These are phyloP conservation scores for Cymbopogon flexuosus DNA, from an alignment of 202 grass and related monocot genomes.

Conservation along the genomic window DNA sequence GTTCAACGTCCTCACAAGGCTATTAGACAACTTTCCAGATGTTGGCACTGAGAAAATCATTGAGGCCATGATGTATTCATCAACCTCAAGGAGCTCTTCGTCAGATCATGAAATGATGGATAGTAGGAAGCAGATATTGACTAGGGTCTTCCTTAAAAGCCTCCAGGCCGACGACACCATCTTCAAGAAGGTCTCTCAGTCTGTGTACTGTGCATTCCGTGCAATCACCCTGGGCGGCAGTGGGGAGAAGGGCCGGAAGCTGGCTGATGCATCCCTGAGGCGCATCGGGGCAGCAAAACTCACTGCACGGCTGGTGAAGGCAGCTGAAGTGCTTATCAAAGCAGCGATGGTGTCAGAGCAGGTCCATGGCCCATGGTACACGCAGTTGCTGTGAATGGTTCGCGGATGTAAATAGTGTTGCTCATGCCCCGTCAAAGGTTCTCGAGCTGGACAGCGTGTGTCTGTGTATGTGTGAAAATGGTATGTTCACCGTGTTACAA, in stretches of 20 bases:
- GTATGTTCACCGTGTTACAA: background rate
- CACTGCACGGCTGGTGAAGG: slow-evolving; percentile 45
- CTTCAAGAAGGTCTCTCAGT: slow-evolving; percentile 62
- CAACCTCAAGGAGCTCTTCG: background rate
- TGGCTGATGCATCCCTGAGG: slow-evolving; percentile 48
- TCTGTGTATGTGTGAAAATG: slow-evolving; percentile 8
- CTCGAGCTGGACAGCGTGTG: background rate
- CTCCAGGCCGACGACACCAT: slow-evolving; percentile 58
- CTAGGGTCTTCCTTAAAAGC: slow-evolving; percentile 72
- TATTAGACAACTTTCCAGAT: slow-evolving; percentile 56
- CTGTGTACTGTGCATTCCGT: slow-evolving; percentile 65
- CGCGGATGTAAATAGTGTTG: background rate
- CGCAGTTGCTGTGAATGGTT: slow-evolving; percentile 33
- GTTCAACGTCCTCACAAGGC: slow-evolving; percentile 41
- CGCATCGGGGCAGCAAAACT: slow-evolving; percentile 53
- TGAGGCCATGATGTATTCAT: slow-evolving; percentile 48
- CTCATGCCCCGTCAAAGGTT: background rate
- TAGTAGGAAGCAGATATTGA: slow-evolving; percentile 60
- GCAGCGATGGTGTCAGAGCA: slow-evolving; percentile 50
- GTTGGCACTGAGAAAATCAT: slow-evolving; percentile 62
- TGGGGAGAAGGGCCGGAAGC: slow-evolving; percentile 50
- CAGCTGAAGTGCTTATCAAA: slow-evolving; percentile 40
- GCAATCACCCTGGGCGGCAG: slow-evolving; percentile 55
- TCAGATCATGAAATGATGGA: slow-evolving; percentile 33
- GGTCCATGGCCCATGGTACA: slow-evolving; percentile 84